Evolutionary conservation across 164 flowering plant species (phyloP).

Genomic region (Tinospora cordifolia): DNA sequence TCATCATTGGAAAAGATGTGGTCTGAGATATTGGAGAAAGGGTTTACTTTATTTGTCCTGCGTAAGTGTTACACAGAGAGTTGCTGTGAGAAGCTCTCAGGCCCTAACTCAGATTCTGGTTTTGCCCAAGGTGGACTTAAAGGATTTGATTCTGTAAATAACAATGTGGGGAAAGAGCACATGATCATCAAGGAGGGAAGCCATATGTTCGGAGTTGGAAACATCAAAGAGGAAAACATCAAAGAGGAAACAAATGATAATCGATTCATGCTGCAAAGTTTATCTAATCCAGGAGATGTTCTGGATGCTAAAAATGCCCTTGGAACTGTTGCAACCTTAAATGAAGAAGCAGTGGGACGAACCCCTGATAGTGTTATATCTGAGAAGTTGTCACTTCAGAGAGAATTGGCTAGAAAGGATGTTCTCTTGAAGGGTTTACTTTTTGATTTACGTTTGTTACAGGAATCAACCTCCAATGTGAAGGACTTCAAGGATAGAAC

Average conservation of each 20-base stretch:
- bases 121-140: constrained; percentile 6
- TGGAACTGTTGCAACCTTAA: constrained; percentile 10
- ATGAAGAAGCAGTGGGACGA: constrained; percentile 20
- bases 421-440: constrained; percentile 59
- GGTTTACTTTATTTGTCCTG: constrained; percentile 29
- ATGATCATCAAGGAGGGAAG: constrained; percentile 1
- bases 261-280: neutral
- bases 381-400: constrained; percentile 44
- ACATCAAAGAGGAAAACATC: constrained; percentile 14
- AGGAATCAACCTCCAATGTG: constrained; percentile 64
- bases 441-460: constrained; percentile 72
- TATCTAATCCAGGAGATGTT: constrained; percentile 9
- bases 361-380: constrained; percentile 18
- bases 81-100: constrained; percentile 11
- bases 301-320: neutral
- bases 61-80: constrained; percentile 33
- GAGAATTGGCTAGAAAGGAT: constrained; percentile 53
- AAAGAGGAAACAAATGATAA: constrained; percentile 12
- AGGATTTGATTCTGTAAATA: neutral
- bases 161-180: constrained; percentile 3
- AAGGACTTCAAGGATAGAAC: constrained; percentile 59
- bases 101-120: constrained; percentile 7
- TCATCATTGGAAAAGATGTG: constrained; percentile 41
- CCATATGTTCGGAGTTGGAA: neutral
- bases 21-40: constrained; percentile 36